These are phyloP conservation scores for Fraxinus sp. DNA, from an alignment of 305 asterid genomes.

Conservation along the genomic window DNA sequence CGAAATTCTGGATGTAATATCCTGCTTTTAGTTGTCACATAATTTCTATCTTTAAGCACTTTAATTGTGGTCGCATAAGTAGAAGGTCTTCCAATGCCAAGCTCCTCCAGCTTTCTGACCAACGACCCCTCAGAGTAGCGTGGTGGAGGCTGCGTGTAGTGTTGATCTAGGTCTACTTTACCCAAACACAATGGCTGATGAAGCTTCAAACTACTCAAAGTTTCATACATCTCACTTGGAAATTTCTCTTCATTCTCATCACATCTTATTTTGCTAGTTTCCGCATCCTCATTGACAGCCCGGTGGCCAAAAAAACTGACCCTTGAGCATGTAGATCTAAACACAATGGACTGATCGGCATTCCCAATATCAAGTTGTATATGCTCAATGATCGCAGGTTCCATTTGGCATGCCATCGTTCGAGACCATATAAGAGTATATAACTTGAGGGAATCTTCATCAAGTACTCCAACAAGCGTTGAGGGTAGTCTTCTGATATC, in stretches of 20 bases:
- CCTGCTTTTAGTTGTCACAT: conserved; percentile 58
- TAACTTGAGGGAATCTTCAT: conserved; percentile 73
- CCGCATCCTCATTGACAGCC: conserved; percentile 67
- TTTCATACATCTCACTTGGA: conserved; percentile 40
- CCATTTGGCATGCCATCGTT: conserved; percentile 92
- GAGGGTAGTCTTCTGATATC: conserved; percentile 75
- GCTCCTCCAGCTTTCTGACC: conserved; percentile 87
- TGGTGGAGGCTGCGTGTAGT: conserved; percentile 72
- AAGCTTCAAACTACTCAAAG: conserved; percentile 51
- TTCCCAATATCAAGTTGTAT: conserved; percentile 72
- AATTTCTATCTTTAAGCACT: conserved; percentile 83
- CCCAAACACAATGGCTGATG: conserved; percentile 56
- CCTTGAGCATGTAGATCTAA: conserved; percentile 67
- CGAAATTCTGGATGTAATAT: conserved; percentile 79
- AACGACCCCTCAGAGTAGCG: conserved; percentile 79
- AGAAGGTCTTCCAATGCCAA: conserved; percentile 97
- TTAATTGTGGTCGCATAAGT: conserved; percentile 85
- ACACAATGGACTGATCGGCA: conserved; percentile 50
- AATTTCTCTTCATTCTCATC: conserved; percentile 41
- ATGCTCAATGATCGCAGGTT: conserved; percentile 64
- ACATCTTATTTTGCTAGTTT: conserved; percentile 34
- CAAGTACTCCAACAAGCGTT: conserved; percentile 63
- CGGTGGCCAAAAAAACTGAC: conserved; percentile 65
- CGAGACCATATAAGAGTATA: conserved; percentile 86
- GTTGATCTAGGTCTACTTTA: conserved; percentile 58